phyloP scores from a whole-genome alignment of 1,139 yeast genomes.

The Hyphopichia burtonii region DNA sequence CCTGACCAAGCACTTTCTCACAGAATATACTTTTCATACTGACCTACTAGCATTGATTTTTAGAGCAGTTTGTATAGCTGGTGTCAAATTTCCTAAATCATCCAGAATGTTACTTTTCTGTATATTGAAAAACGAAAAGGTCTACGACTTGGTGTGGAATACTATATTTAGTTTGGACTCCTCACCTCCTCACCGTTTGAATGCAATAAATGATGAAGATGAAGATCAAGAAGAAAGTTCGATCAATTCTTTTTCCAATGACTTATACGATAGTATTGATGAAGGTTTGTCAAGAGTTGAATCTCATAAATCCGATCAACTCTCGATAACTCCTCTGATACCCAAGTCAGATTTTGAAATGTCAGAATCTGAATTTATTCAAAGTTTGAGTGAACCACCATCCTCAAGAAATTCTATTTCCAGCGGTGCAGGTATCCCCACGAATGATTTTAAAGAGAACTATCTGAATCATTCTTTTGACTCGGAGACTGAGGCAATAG shows the following conservation, averaged over 20 bases:
- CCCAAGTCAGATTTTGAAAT: conserved; percentile 6
- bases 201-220: conserved; percentile 16
- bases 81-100: conserved; percentile 47
- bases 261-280: not conserved
- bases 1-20: conserved; percentile 40
- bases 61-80: conserved; percentile 52
- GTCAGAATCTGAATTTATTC: conserved; percentile 8
- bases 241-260: not conserved
- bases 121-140: conserved; percentile 47
- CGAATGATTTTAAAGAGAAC: conserved; percentile 6
- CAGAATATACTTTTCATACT: conserved; percentile 47
- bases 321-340: conserved; percentile 6
- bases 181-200: conserved; percentile 20
- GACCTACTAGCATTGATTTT: conserved; percentile 60
- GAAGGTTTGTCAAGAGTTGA: conserved; percentile 5
- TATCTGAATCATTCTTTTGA: not conserved
- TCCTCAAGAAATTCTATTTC: conserved; percentile 4
- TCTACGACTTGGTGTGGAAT: conserved; percentile 33
- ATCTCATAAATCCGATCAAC: conserved; percentile 11
- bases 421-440: conserved; percentile 6
- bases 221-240: conserved; percentile 8
- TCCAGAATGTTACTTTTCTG: conserved; percentile 56
- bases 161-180: conserved; percentile 28
- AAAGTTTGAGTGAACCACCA: conserved; percentile 5
- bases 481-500: conserved; percentile 20